Evolutionary conservation across 75 land plant genomes (phyloP), one percentile per base, ranked within the genome.

Genomic region (Sequoia sempervirens): DNA sequence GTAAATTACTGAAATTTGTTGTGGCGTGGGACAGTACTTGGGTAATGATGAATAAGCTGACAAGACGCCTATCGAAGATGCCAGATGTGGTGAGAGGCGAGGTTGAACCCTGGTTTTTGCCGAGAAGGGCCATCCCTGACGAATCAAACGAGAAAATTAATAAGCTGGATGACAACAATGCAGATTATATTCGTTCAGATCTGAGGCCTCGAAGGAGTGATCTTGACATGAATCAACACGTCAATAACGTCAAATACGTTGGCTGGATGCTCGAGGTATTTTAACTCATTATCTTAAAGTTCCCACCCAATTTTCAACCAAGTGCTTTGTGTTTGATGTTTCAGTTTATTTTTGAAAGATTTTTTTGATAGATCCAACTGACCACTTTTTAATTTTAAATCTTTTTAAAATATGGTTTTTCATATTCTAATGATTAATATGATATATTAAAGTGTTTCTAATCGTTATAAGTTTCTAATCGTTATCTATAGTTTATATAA

Each of bases 1-100:
- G 5, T 43, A 43, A 43, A 43, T 43, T 6, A 43, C 7, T 18
- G 20, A 14, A 56, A n/a, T 18, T 15, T 56, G 61, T 15, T 18
- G 20, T 56, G 2, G 0, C 61, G 23, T 18, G 17, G 2, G 87
- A 70, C 73, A 70, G 73, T 37, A 70, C 73, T 0, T 70, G 73
- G 73, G 73, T 70, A 37, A 70, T 70, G 73, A 70, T 70, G 97
- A 95, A 95, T 81, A 92, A 89, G 76, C 38, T 81, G 46, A 96
- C 99, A 15, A 89, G 99, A 75, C 89, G 85, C 41, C 83, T 95
- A 7, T 91, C 95, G 8, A 96, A 93, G 91, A 90, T 96, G 18
- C 97, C 97, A 38, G 93, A 93, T 36, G 95, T 90, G 75, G 99
- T 93, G 20, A 73, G 95, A 61, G 84, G 79, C 38, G 89, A 88